Conservation (phyloP, 2,329 filamentous ascomycete genomes). For the Arthroderma sp. region DNA sequence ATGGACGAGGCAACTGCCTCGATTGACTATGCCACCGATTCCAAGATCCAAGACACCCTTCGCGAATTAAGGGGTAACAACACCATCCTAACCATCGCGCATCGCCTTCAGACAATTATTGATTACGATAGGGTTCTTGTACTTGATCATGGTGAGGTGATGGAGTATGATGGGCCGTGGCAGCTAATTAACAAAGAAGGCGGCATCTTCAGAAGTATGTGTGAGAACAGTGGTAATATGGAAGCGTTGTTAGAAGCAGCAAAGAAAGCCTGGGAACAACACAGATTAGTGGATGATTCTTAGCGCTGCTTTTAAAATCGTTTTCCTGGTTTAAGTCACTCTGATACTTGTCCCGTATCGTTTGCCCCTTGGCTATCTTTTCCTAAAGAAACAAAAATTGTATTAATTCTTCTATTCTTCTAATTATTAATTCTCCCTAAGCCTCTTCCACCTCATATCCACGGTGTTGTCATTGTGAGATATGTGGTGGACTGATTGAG, state of each 20-base stretch:
- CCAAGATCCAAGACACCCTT: conserved; percentile 93
- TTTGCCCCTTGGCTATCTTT: no score
- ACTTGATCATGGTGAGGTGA: conserved; percentile 72
- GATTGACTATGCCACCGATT: conserved; percentile 91
- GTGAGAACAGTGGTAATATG: conserved; percentile 54
- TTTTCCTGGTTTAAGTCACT: no score
- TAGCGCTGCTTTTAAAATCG: conserved; percentile 8
- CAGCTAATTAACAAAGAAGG: conserved; percentile 61
- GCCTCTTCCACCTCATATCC: no score
- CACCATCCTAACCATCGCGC: conserved; percentile 93
- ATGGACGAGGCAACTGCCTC: conserved; percentile 99
- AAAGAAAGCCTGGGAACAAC: conserved; percentile 37
- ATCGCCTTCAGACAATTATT: conserved; percentile 89
- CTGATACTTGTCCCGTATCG: no score
- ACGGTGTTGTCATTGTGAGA: no score
- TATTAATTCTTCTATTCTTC: no score
- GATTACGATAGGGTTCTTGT: conserved; percentile 98
- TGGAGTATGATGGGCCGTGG: conserved; percentile 86
- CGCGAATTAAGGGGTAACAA: conserved; percentile 67
- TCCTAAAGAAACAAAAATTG: not conserved
- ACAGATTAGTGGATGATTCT: conserved; percentile 36
- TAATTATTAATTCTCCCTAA: no score
- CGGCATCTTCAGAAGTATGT: conserved; percentile 56
- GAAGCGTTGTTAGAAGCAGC: conserved; percentile 47
- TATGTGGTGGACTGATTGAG: no score